Base-by-base conservation (phyloP, 176 grass and related monocot genomes). In the Pharus latifolius region DNA sequence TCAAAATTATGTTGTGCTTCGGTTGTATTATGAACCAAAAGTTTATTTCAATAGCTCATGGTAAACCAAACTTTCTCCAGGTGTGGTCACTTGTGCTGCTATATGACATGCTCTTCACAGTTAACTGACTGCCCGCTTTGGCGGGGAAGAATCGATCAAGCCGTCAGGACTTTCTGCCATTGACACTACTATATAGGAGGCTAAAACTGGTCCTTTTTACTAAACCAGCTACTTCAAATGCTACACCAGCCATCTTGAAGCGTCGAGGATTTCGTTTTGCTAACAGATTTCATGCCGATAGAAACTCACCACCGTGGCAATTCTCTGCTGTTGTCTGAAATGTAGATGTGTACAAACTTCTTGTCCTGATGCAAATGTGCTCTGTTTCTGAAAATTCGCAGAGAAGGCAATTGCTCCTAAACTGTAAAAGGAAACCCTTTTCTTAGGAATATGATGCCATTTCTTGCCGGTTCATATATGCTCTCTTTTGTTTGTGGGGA, bases 21-120 rank as follows among this genome's bases (percentile, higher is more conserved):
- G 4, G 4, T 38, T 38, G 35, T 38, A 9, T 38, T 38, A 38
- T 38, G 6, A 38, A 4, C 35, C 35, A 4, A 4, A 38, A 38
- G 4, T 5, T 38, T 5, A 5, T 4, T 38, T 38, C 35, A n/a
- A n/a, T n/a, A 9, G 35, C 35, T 38, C 35, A 38, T 5, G 8
- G 8, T 9, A 38, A 38, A 38, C 9, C 35, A 38, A 38, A 50
- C 30, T 48, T 42, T 46, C 80, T 54, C 13, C 72, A 87, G 84
- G 47, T 87, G 84, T 2, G 84, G 84, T 34, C 84, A 87, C 49
- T 81, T 87, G 84, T 87, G 84, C 67, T 87, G 84, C 20, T 87
- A 77, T 77, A 72, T 34, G 24, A 17, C 77, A 11, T 87, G 84
- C 49, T 81, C 84, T 19, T 76, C 78, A 41, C 84, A 87, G 5